Evolutionary conservation across 2,329 filamentous ascomycete species (phyloP).

Genomic region (Sporothrix globosa): DNA sequence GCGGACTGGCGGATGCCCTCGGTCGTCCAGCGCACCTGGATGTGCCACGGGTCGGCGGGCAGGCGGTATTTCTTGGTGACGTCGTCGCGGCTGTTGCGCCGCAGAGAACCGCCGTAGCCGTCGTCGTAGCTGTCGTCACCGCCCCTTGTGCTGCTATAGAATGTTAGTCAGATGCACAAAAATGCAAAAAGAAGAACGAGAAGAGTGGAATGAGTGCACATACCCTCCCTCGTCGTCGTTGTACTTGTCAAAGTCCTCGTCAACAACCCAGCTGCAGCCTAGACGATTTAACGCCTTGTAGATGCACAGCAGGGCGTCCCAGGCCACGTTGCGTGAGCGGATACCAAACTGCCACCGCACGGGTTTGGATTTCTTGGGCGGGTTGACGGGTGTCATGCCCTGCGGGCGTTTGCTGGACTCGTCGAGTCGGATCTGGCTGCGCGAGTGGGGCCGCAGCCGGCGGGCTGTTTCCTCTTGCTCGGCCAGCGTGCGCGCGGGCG

Average conservation of each 20-base stretch:
- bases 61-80: slow-evolving; percentile 71
- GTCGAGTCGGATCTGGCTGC: slow-evolving; percentile 70
- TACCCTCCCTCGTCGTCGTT: slow-evolving; percentile 49
- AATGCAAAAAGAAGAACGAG: background rate
- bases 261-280: slow-evolving; percentile 82
- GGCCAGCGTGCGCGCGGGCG: slow-evolving; percentile 62
- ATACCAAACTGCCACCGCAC: slow-evolving; percentile 99
- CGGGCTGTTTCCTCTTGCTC: slow-evolving; percentile 81
- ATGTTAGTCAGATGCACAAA: background rate
- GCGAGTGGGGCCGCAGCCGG: slow-evolving; percentile 82
- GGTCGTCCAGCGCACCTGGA: slow-evolving; percentile 85
- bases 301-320: slow-evolving; percentile 92
- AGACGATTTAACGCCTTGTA: slow-evolving; percentile 89
- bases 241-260: slow-evolving; percentile 61
- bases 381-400: slow-evolving; percentile 64
- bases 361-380: slow-evolving; percentile 72
- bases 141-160: slow-evolving; percentile 12
- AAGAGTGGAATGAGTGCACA: slow-evolving; percentile 33
- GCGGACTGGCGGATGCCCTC: slow-evolving; percentile 54
- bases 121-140: slow-evolving; percentile 37
- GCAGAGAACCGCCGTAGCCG: slow-evolving; percentile 44
- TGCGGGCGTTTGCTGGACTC: slow-evolving; percentile 63
- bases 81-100: slow-evolving; percentile 47
- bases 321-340: slow-evolving; percentile 87
- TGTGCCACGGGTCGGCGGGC: slow-evolving; percentile 94